A percentile compares a stretch with the other conserved stretches of the same genome.
Evolutionary conservation across 768 basidiomycete species (phyloP).

Genomic region (Boletellus emodensis): DNA sequence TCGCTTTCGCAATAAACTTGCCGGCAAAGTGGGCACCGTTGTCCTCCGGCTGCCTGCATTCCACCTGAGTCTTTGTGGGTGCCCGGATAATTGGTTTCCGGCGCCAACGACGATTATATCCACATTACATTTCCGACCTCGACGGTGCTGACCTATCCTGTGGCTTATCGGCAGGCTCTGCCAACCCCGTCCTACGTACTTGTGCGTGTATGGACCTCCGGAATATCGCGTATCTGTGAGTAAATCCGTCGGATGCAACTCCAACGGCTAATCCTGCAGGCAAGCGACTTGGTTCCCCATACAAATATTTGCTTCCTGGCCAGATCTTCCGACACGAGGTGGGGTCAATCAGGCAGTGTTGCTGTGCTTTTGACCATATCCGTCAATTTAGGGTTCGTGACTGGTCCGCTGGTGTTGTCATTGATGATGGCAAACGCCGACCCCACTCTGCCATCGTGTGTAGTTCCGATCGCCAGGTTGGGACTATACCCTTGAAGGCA

Average conservation of each 20-base stretch:
- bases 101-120: background rate
- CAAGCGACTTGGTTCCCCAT: conserved; percentile 8
- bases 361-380: conserved; percentile 25
- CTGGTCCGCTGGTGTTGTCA: conserved; percentile 10
- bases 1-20: background rate
- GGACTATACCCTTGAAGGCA: conserved; percentile 13
- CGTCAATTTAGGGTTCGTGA: conserved; percentile 30
- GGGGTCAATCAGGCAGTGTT: conserved; percentile 24
- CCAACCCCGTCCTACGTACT: conserved; percentile 8
- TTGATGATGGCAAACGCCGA: conserved; percentile 20
- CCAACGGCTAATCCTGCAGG: conserved; percentile 12
- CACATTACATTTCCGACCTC: conserved; percentile 18
- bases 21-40: background rate
- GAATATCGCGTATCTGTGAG: conserved; percentile 7
- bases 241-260: conserved; percentile 17
- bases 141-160: conserved; percentile 17
- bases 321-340: conserved; percentile 23
- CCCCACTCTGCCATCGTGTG: conserved; percentile 13
- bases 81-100: conserved; percentile 6
- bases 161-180: background rate
- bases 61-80: conserved; percentile 4
- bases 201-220: conserved; percentile 3
- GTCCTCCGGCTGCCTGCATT: background rate
- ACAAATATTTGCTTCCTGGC: conserved; percentile 12
- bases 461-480: conserved; percentile 11